Conservation (phyloP, 139 green algal genomes). For the Micractinium conductrix region DNA sequence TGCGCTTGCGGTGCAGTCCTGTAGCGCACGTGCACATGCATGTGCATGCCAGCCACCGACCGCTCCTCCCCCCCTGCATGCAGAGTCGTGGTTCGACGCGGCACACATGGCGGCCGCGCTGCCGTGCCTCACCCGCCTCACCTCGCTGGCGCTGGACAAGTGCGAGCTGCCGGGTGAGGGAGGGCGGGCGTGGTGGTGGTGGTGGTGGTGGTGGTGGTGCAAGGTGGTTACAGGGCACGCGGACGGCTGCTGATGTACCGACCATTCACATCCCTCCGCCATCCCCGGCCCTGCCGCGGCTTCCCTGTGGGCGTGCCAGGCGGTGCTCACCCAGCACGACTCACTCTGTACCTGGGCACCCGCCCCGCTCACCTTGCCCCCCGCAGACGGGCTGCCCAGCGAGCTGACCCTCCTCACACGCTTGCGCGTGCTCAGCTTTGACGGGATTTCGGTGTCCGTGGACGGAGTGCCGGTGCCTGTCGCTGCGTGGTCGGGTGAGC, state of each 20-base stretch:
- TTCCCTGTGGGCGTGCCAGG: too few relatives aligned
- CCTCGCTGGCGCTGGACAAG: conserved; percentile 23
- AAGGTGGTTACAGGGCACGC: too few relatives aligned
- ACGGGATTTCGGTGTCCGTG: too few relatives aligned
- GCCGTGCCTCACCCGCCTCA: conserved; percentile 16
- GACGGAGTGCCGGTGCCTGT: too few relatives aligned
- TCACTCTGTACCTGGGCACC: too few relatives aligned
- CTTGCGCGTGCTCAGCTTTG: conserved; percentile 31
- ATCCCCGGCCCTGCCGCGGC: too few relatives aligned
- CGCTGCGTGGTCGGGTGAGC: too few relatives aligned
- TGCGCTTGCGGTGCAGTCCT: background rate
- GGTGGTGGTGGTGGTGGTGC: too few relatives aligned
- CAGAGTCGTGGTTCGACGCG: conserved; percentile 5
- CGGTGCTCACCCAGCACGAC: too few relatives aligned
- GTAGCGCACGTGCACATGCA: background rate
- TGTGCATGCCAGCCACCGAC: background rate
- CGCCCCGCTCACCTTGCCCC: background rate
- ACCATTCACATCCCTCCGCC: too few relatives aligned
- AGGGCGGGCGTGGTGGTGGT: background rate
- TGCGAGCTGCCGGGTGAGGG: conserved; percentile 16
- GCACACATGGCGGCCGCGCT: conserved; percentile 3
- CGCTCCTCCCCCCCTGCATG: background rate
- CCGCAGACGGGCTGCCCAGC: conserved; percentile 1
- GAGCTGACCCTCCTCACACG: conserved; percentile 16
- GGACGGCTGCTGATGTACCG: too few relatives aligned